Conservation (phyloP, 2,329 filamentous ascomycete species). For the Diplodia sapinea region DNA sequence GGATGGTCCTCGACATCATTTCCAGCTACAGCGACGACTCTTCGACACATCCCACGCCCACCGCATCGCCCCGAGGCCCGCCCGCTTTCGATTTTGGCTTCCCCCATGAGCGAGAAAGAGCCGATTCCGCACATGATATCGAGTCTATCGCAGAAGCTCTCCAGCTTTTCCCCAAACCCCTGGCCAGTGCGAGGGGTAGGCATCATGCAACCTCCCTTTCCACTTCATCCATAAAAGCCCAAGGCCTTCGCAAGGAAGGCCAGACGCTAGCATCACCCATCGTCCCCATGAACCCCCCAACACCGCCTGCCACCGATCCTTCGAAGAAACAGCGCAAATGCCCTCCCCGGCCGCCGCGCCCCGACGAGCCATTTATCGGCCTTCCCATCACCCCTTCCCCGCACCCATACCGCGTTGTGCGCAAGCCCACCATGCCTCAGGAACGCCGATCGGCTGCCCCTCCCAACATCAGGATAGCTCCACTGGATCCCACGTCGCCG, state of each 20-base stretch:
- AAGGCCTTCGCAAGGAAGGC: conserved; percentile 25
- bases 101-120: conserved; percentile 21
- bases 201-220: neutral
- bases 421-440: conserved; percentile 1
- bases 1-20: conserved; percentile 28
- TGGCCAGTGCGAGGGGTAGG: neutral
- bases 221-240: conserved; percentile 16
- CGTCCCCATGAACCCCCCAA: neutral
- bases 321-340: conserved; percentile 20
- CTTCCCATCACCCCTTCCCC: conserved; percentile 12
- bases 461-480: conserved; percentile 2
- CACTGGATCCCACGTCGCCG: neutral
- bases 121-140: conserved; percentile 29
- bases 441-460: conserved; percentile 17
- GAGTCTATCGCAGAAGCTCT: conserved; percentile 15
- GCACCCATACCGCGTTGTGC: conserved; percentile 6
- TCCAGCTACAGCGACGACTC: conserved; percentile 20
- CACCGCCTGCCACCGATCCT: neutral
- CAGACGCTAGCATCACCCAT: conserved; percentile 24
- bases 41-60: neutral
- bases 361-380: conserved; percentile 22
- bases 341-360: conserved; percentile 24
- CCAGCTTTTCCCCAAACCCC: conserved; percentile 6
- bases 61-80: neutral
- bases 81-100: conserved; percentile 29